These are phyloP conservation scores for Rhynchospora pubera DNA, from an alignment of 176 grass and related monocot species.

Conservation along the genomic window DNA sequence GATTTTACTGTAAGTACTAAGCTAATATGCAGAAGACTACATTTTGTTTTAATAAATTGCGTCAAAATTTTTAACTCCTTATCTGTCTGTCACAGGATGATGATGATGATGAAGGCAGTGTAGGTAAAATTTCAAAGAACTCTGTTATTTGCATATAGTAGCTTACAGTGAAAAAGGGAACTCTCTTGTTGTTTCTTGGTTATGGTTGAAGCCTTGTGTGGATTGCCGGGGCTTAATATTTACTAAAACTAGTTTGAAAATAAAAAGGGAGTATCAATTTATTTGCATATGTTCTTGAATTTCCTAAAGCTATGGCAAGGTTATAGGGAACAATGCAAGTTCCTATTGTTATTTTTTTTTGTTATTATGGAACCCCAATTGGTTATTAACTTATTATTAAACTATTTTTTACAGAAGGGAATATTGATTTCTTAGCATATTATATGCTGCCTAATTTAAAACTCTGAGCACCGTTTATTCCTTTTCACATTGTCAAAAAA, in stretches of 20 bases:
- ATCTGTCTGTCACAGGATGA: slow-evolving; percentile 27
- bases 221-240: background rate
- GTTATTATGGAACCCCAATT: background rate
- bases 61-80: background rate
- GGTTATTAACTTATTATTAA: background rate
- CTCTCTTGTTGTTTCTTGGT: background rate
- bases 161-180: background rate
- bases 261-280: background rate
- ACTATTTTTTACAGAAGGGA: background rate
- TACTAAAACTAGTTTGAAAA: background rate
- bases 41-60: background rate
- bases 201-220: background rate
- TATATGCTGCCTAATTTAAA: background rate
- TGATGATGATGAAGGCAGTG: slow-evolving; percentile 22
- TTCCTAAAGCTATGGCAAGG: background rate
- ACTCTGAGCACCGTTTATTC: background rate
- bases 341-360: background rate
- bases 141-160: slow-evolving; percentile 26
- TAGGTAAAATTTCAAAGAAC: background rate
- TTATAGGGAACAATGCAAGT: background rate
- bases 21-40: background rate
- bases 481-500: background rate
- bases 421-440: background rate
- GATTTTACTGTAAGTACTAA: slow-evolving; percentile 14
- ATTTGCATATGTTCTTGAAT: background rate